Percentiles rank a stretch among this genome's conserved stretches.
Evolutionary conservation across 73 alveolate genomes (phyloP).

Genomic region (Paramecium sexaurelia): DNA sequence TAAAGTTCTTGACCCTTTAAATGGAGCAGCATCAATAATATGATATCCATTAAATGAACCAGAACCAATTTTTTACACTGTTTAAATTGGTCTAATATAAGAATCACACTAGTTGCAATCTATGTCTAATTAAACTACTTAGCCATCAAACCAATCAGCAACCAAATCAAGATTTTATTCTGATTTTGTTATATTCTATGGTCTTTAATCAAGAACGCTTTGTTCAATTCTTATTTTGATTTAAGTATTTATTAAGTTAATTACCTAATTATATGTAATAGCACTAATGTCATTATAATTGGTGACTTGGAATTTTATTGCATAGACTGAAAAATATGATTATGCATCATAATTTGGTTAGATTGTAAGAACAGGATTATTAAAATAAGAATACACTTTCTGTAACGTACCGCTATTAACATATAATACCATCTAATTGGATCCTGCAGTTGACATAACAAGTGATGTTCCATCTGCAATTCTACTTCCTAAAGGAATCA

Average conservation of each 20-base stretch:
- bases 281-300: background rate
- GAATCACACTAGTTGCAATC: slow-evolving; percentile 37
- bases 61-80: background rate
- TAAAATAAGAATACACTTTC: slow-evolving; percentile 11
- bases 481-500: background rate
- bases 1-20: background rate
- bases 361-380: background rate
- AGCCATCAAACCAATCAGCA: background rate
- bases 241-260: background rate
- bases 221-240: background rate
- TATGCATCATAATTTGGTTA: slow-evolving; percentile 11
- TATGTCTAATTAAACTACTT: background rate
- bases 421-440: background rate
- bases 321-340: background rate
- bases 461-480: background rate
- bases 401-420: background rate
- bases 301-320: background rate
- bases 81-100: background rate
- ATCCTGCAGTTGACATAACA: slow-evolving; percentile 12
- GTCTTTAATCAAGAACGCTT: background rate
- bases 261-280: background rate
- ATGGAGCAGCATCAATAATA: slow-evolving; percentile 1
- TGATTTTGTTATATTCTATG: background rate
- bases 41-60: background rate
- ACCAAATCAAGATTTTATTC: background rate